These are phyloP conservation scores for Stachybotrys echinatus DNA, from an alignment of 2,329 filamentous ascomycete genomes.

Conservation along the genomic window DNA sequence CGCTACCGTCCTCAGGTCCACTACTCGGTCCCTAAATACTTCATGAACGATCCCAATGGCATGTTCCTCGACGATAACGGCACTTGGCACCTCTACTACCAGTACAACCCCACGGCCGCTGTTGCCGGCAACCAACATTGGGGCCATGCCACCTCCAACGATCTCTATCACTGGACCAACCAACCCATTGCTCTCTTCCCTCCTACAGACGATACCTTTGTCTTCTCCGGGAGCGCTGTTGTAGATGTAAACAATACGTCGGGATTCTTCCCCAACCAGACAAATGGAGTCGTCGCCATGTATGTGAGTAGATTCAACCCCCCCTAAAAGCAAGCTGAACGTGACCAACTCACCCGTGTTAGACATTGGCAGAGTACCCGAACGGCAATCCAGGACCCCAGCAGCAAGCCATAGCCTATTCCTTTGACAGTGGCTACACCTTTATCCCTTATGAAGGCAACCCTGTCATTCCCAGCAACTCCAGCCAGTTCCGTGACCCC, in stretches of 20 bases:
- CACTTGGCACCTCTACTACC: slow-evolving; percentile 61
- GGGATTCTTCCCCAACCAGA: slow-evolving; percentile 56
- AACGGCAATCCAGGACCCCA: slow-evolving; percentile 23
- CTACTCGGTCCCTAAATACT: slow-evolving; percentile 46
- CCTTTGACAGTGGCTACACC: slow-evolving; percentile 54
- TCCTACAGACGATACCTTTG: slow-evolving; percentile 33
- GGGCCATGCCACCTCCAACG: slow-evolving; percentile 59
- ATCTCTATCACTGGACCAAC: slow-evolving; percentile 61
- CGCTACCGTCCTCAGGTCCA: slow-evolving; percentile 46
- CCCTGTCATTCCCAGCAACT: slow-evolving; percentile 51
- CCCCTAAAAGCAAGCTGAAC: neutral
- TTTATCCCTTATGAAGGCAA: slow-evolving; percentile 56
- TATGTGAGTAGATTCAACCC: slow-evolving; percentile 18
- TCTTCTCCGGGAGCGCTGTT: slow-evolving; percentile 52
- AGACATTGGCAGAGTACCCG: slow-evolving; percentile 16
- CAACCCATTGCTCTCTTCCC: slow-evolving; percentile 57
- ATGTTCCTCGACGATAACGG: slow-evolving; percentile 53
- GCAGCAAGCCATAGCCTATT: slow-evolving; percentile 58
- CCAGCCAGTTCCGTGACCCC: slow-evolving; percentile 58
- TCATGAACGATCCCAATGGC: slow-evolving; percentile 62
- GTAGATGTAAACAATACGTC: slow-evolving; percentile 60
- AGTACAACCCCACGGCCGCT: slow-evolving; percentile 39
- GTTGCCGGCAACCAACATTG: slow-evolving; percentile 58
- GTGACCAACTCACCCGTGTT: neutral
- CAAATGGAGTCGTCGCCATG: slow-evolving; percentile 55